These are phyloP conservation scores for Cryphonectria carpinicola DNA, from an alignment of 2,329 filamentous ascomycete species.

Conservation along the genomic window DNA sequence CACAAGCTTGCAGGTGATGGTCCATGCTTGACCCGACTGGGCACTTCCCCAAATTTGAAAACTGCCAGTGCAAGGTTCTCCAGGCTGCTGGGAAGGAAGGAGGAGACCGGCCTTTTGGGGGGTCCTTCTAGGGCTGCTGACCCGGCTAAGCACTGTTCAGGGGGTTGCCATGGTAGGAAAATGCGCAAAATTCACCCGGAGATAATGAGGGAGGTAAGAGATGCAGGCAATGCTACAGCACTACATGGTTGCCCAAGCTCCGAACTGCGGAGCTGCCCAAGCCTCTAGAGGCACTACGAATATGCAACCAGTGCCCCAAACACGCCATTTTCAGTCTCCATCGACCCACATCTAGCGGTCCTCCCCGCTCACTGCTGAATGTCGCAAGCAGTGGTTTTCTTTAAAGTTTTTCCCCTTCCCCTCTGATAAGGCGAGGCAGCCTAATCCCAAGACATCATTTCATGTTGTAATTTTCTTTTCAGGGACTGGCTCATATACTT, in stretches of 20 bases:
- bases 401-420: too few relatives aligned
- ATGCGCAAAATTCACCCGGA: not conserved
- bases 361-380: slow-evolving; percentile 8
- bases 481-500: not conserved
- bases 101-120: not conserved
- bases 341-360: slow-evolving; percentile 16
- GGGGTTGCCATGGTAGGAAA: not conserved
- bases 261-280: not conserved
- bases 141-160: not conserved
- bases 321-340: slow-evolving; percentile 22
- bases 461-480: slow-evolving; percentile 1
- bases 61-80: slow-evolving; percentile 13
- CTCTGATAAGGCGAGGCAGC: slow-evolving; percentile 3
- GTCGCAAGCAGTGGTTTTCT: not conserved
- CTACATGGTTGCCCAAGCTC: not conserved
- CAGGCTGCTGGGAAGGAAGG: slow-evolving; percentile 3
- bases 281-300: not conserved
- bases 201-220: not conserved
- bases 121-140: not conserved
- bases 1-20: slow-evolving; percentile 17
- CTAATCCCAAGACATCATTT: slow-evolving; percentile 11
- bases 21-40: not conserved
- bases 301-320: not conserved
- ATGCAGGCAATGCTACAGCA: not conserved
- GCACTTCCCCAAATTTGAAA: slow-evolving; percentile 6